phyloP scores from a whole-genome alignment of 352 stramenopile genomes.

The Globisporangium canariense region DNA sequence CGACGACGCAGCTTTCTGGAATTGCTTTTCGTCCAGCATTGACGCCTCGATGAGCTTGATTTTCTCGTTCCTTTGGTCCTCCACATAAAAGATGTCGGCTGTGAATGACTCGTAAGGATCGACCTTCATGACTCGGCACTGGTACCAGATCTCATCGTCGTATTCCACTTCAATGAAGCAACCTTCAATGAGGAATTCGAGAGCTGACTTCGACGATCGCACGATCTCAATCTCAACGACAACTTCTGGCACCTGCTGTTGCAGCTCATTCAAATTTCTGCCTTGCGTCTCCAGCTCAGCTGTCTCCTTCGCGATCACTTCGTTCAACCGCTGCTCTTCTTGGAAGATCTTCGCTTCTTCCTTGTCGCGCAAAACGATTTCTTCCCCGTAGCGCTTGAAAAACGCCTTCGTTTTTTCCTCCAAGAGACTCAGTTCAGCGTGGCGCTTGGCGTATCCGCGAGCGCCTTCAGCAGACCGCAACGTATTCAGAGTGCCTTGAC shows the following conservation, averaged over 20 bases:
- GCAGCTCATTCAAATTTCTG: slow-evolving; percentile 38
- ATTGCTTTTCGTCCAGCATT: slow-evolving; percentile 25
- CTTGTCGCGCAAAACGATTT: slow-evolving; percentile 33
- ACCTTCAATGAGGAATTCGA: slow-evolving; percentile 64
- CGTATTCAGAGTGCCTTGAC: slow-evolving; percentile 62
- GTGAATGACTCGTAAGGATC: slow-evolving; percentile 62
- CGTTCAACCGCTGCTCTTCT: slow-evolving; percentile 45
- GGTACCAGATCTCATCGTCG: slow-evolving; percentile 73
- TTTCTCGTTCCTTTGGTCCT: slow-evolving; percentile 61
- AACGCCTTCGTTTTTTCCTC: slow-evolving; percentile 58
- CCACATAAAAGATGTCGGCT: slow-evolving; percentile 54
- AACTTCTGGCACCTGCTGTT: slow-evolving; percentile 61
- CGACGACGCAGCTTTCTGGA: slow-evolving; percentile 9
- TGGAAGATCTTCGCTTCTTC: slow-evolving; percentile 50
- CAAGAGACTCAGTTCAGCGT: slow-evolving; percentile 52
- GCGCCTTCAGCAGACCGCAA: slow-evolving; percentile 66
- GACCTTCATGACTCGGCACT: slow-evolving; percentile 47
- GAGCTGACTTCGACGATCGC: slow-evolving; percentile 42
- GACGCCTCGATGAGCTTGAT: slow-evolving; percentile 56
- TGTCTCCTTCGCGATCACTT: slow-evolving; percentile 39
- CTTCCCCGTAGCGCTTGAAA: slow-evolving; percentile 38
- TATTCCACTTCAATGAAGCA: slow-evolving; percentile 62
- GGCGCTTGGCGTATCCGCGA: slow-evolving; percentile 63
- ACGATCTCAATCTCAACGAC: slow-evolving; percentile 51
- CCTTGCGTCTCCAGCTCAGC: slow-evolving; percentile 39